These are phyloP conservation scores for Verticillium klebahnii DNA, from an alignment of 2,329 filamentous ascomycete species.

Conservation along the genomic window DNA sequence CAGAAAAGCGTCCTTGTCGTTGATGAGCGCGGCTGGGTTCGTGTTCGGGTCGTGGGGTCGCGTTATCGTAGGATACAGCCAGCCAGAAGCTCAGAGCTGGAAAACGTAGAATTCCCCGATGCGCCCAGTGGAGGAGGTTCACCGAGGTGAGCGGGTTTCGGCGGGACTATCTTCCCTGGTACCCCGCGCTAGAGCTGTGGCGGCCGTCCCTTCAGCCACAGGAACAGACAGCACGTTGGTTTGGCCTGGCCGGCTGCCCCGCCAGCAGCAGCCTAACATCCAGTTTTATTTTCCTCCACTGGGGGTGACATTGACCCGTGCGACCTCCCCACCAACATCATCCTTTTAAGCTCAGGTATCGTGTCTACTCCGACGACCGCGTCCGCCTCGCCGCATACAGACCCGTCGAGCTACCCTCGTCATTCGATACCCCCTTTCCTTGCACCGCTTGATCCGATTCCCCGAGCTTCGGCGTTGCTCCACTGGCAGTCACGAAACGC, in stretches of 20 bases:
- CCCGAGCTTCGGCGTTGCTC: not conserved
- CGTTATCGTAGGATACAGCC: not conserved
- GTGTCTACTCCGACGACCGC: not conserved
- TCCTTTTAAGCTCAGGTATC: not conserved
- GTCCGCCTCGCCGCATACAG: not conserved
- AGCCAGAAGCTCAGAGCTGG: conserved; percentile 26
- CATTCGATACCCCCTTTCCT: not conserved
- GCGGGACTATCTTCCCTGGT: not conserved
- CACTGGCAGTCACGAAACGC: not conserved
- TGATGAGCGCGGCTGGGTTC: not conserved
- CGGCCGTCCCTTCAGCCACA: not conserved
- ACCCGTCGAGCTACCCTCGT: not conserved
- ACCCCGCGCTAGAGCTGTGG: not conserved
- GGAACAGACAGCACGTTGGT: not conserved
- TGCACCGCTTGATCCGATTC: not conserved
- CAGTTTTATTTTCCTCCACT: not conserved
- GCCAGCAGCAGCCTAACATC: conserved; percentile 1
- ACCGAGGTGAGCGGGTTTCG: not conserved
- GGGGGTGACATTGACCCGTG: not conserved
- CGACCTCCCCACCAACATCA: not conserved
- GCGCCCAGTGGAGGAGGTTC: not conserved
- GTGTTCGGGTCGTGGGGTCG: not conserved
- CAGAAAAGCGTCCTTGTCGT: not conserved
- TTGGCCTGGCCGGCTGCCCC: not conserved
- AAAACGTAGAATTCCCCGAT: conserved; percentile 28